phyloP scores from a whole-genome alignment of 441 rosid species.

The Populus hybrid region DNA sequence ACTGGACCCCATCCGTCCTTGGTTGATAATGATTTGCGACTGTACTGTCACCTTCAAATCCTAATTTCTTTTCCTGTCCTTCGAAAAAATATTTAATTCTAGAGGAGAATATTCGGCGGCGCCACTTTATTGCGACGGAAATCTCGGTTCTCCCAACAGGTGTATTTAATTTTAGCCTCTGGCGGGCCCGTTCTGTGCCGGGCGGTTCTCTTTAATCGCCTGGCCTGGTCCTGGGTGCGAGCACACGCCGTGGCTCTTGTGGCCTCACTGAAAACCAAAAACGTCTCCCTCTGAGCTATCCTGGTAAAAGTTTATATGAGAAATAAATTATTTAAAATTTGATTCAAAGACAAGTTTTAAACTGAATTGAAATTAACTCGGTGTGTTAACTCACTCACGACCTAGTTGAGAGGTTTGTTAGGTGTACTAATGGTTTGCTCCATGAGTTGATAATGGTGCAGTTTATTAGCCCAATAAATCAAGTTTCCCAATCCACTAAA shows the following conservation, averaged over 20 bases:
- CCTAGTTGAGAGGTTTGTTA: not conserved
- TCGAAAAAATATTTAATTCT: not conserved
- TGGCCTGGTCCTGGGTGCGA: not conserved
- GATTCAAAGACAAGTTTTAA: too few relatives aligned
- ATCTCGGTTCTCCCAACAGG: slow-evolving; percentile 30
- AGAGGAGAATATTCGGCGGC: slow-evolving; percentile 53
- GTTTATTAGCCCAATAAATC: not conserved
- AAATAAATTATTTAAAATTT: too few relatives aligned
- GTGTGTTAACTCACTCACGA: too few relatives aligned
- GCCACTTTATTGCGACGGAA: slow-evolving; percentile 26
- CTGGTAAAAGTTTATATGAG: too few relatives aligned
- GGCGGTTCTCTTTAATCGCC: too few relatives aligned
- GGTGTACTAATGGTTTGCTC: not conserved
- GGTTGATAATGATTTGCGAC: slow-evolving; percentile 15
- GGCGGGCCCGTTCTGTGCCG: slow-evolving; percentile 1
- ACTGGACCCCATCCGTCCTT: slow-evolving; percentile 10
- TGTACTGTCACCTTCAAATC: not conserved
- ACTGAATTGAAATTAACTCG: too few relatives aligned
- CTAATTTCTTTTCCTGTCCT: not conserved
- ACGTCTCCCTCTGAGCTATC: too few relatives aligned
- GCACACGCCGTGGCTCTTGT: not conserved
- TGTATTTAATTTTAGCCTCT: not conserved
- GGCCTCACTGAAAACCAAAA: too few relatives aligned
- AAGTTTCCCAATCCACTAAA: too few relatives aligned
- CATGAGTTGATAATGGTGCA: too few relatives aligned